phyloP scores from a whole-genome alignment of 129 eudicot species.

The Cynara cardunculus region DNA sequence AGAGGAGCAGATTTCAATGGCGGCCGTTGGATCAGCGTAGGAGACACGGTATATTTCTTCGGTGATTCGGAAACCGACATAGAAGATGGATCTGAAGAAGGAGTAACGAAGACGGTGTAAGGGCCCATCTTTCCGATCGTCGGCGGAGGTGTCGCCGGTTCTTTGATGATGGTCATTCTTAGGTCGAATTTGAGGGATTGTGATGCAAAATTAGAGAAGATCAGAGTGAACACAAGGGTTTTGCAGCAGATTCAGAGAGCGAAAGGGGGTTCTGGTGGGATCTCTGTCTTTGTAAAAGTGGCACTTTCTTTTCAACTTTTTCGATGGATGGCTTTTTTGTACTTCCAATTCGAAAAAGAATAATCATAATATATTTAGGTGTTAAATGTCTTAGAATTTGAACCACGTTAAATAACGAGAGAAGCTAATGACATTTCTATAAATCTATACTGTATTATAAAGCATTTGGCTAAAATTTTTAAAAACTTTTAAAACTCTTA shows the following conservation, averaged over 20 bases:
- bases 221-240: slow-evolving; percentile 7
- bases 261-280: slow-evolving; percentile 14
- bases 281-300: not conserved
- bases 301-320: not conserved
- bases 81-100: slow-evolving; percentile 33
- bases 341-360: no score
- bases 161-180: slow-evolving; percentile 43
- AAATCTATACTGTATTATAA: no score
- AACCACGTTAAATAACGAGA: no score
- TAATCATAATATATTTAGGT: no score
- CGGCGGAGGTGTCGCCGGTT: slow-evolving; percentile 61
- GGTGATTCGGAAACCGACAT: slow-evolving; percentile 24
- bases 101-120: slow-evolving; percentile 75
- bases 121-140: slow-evolving; percentile 93
- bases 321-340: not conserved
- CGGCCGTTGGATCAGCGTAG: slow-evolving; percentile 19
- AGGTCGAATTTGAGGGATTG: not conserved
- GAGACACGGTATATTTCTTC: not conserved
- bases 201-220: not conserved
- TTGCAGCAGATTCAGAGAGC: slow-evolving; percentile 15
- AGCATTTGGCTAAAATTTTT: no score
- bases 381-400: no score
- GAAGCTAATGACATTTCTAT: no score
- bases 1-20: slow-evolving; percentile 25
- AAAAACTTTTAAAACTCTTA: no score